Percentiles rank a stretch among this genome's conserved stretches.
phyloP scores from a whole-genome alignment of 2,329 filamentous ascomycete species.

The Ophiostoma ulmi region DNA sequence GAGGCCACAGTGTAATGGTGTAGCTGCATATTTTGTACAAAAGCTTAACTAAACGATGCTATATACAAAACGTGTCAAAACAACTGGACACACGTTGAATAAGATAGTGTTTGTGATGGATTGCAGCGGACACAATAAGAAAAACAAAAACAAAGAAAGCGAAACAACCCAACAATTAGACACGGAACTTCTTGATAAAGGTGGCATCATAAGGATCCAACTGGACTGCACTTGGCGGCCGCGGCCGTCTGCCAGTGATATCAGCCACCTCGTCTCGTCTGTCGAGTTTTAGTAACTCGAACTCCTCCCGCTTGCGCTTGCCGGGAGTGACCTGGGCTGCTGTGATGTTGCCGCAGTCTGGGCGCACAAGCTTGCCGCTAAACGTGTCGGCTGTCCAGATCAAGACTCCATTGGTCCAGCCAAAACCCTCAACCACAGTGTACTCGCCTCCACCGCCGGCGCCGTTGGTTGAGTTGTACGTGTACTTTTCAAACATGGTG shows the following conservation, averaged over 20 bases:
- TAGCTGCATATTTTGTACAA: not conserved
- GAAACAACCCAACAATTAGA: not conserved
- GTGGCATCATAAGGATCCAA: conserved; percentile 43
- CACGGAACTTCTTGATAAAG: conserved; percentile 45
- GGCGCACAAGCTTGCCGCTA: conserved; percentile 48
- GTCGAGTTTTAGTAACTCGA: not conserved
- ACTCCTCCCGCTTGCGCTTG: conserved; percentile 31
- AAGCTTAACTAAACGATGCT: conserved; percentile 6
- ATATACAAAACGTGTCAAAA: conserved; percentile 3
- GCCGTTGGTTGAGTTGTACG: conserved; percentile 54
- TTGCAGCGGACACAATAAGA: too few relatives aligned
- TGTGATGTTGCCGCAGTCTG: conserved; percentile 50
- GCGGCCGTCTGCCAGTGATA: conserved; percentile 14
- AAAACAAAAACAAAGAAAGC: too few relatives aligned
- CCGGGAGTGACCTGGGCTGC: conserved; percentile 34
- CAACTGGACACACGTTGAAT: not conserved
- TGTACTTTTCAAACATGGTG: conserved; percentile 68
- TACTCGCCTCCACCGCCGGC: conserved; percentile 64
- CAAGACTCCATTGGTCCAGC: conserved; percentile 65
- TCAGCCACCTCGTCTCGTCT: conserved; percentile 10
- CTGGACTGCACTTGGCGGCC: conserved; percentile 41
- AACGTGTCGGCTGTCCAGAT: conserved; percentile 63
- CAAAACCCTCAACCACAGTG: conserved; percentile 64
- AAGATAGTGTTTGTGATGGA: too few relatives aligned
- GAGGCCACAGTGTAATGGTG: not conserved